Evolutionary conservation across 1,284 basidiomycete genomes (phyloP).

Genomic region (Fistulina hepatica): DNA sequence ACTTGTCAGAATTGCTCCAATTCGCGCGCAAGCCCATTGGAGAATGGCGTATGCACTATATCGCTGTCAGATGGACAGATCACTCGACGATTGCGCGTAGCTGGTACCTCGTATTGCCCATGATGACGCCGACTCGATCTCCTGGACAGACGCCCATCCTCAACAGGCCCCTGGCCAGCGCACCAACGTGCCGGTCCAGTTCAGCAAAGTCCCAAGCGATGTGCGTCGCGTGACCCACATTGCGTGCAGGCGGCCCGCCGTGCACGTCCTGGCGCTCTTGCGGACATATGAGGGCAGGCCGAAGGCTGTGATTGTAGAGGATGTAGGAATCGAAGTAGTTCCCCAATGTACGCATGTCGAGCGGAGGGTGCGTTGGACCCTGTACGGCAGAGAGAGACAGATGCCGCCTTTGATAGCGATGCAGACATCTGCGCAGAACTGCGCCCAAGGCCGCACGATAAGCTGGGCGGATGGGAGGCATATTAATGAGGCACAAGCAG

Average conservation of each 20-base stretch:
- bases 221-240: constrained; percentile 36
- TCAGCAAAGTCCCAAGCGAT: constrained; percentile 69
- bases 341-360: constrained; percentile 51
- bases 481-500: too few species aligned
- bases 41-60: constrained; percentile 64
- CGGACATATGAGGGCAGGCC: constrained; percentile 57
- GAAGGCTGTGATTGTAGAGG: constrained; percentile 35
- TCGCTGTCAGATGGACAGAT: not conserved
- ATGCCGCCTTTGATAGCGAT: not conserved
- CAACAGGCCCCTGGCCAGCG: constrained; percentile 62
- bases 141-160: constrained; percentile 64
- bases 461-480: too few species aligned
- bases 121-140: constrained; percentile 70
- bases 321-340: constrained; percentile 52
- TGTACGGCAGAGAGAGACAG: constrained; percentile 40
- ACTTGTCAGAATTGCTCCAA: constrained; percentile 73
- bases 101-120: constrained; percentile 69
- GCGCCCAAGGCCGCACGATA: too few species aligned
- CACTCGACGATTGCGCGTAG: not conserved
- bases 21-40: constrained; percentile 74
- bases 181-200: constrained; percentile 55
- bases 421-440: too few species aligned
- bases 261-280: constrained; percentile 49
- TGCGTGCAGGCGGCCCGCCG: constrained; percentile 43
- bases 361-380: constrained; percentile 50